Evolutionary conservation across 1,284 basidiomycete species (phyloP), one percentile per base, ranked within the genome.

Genomic region (Vanrija humicola): DNA sequence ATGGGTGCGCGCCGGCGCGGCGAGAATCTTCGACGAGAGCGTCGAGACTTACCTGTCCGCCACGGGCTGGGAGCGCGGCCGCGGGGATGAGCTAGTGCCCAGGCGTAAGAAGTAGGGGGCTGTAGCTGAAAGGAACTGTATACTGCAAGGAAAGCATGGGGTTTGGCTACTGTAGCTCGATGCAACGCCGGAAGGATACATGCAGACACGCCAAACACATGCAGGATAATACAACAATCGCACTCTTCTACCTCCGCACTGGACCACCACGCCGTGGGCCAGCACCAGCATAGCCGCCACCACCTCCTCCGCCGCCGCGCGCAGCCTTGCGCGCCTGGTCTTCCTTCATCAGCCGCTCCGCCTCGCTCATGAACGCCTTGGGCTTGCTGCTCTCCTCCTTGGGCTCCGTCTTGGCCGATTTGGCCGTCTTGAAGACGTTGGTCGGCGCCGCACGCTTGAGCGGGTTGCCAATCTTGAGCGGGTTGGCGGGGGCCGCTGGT

Each of bases 271-370:
- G 46, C 26, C 45, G 52, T 21, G 59, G 59, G 3, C 59, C 59
- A 52, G 56, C 54, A 5, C 59, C 59, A 38, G 50, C 44, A 52
- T 61, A 61, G 6, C 59, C 43, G n/a, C 45, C 50, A 26, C 52
- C 52, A 21, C 54, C 48, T n/a, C 19, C 29, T 5, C 50, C 53
- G 26, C 54, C 48, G 19, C 59, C 53, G 9, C 60, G 55, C 18
- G 46, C 52, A 14, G 52, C 46, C 75, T 91, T 91, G 66, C 89
- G 80, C 72, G 90, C 88, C 75, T 88, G 87, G 48, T 95, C 91
- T 76, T 94, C 92, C 54, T 85, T 69, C 58, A 94, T 91, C 55
- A 95, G 77, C 59, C 83, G 80, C 76, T 95, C 91, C n/a, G 88
- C 87, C 19, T 87, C 88, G 61, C 85, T 84, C 82, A 90, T 83